Evolutionary conservation across 306 rosid species (phyloP).

Genomic region (Ceratonia siliqua): DNA sequence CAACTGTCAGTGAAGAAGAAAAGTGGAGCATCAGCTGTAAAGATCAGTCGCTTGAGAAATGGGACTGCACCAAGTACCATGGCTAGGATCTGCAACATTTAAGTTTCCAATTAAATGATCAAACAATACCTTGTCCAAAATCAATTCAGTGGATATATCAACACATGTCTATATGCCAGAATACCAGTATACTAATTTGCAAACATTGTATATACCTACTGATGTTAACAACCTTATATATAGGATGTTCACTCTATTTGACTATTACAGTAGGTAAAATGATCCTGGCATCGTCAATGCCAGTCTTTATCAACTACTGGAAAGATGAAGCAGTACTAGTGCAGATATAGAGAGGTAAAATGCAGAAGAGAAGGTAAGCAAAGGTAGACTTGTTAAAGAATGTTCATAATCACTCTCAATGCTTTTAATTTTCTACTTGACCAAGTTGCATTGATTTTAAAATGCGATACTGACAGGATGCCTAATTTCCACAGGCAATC

Average conservation of each 20-base stretch:
- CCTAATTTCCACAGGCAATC: constrained; percentile 3
- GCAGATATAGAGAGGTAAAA: neutral
- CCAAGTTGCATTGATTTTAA: neutral
- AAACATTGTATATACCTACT: constrained; percentile 22
- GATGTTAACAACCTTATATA: neutral
- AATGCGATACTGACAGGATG: neutral
- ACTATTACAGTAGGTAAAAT: constrained; percentile 10
- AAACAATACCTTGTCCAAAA: constrained; percentile 1
- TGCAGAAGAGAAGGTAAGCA: constrained; percentile 1
- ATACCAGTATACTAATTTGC: constrained; percentile 31
- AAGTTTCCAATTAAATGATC: neutral
- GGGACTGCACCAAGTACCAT: constrained; percentile 84
- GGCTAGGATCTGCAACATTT: constrained; percentile 75
- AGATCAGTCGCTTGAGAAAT: constrained; percentile 66
- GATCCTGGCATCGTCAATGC: neutral
- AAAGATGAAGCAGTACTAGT: neutral
- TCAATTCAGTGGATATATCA: neutral
- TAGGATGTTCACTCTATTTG: neutral
- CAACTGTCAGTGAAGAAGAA: constrained; percentile 98
- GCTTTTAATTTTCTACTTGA: constrained; percentile 28
- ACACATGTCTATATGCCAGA: neutral
- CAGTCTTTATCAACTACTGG: neutral
- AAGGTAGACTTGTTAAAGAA: neutral
- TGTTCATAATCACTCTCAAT: neutral
- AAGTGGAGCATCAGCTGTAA: constrained; percentile 81